phyloP scores from a whole-genome alignment of 805 yeast genomes.

The Saccharomycopsis sp. region DNA sequence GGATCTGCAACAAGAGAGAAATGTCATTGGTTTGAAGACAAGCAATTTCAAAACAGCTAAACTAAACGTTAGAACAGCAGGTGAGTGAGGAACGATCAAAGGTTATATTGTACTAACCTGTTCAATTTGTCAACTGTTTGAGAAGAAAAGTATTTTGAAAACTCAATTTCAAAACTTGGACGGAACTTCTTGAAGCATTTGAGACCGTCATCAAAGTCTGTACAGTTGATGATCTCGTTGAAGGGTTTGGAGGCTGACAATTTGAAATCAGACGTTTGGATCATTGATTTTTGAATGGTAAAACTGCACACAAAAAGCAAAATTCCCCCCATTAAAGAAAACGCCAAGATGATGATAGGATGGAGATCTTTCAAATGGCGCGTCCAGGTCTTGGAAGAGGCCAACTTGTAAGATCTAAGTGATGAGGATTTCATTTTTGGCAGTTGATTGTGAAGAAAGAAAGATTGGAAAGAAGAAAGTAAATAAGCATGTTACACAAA shows the following conservation, averaged over 20 bases:
- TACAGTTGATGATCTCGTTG: constrained; percentile 8
- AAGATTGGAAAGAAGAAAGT: not conserved
- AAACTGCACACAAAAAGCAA: constrained; percentile 4
- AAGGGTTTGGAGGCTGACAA: constrained; percentile 3
- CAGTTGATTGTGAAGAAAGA: not conserved
- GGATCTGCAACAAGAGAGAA: constrained; percentile 10
- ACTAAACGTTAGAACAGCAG: not conserved
- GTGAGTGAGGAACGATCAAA: not conserved
- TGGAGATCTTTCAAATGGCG: too few species aligned
- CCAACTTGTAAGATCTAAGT: not conserved
- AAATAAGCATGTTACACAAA: too few species aligned
- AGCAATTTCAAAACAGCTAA: constrained; percentile 7
- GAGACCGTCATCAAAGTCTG: constrained; percentile 10
- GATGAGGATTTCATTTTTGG: not conserved
- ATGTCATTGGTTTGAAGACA: constrained; percentile 8
- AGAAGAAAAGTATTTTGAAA: not conserved
- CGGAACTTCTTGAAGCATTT: constrained; percentile 9
- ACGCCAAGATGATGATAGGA: not conserved
- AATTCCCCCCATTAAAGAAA: constrained; percentile 1
- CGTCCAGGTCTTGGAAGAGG: too few species aligned
- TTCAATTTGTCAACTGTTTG: not conserved
- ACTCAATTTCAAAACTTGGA: constrained; percentile 1
- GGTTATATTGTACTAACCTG: not conserved
- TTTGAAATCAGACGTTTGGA: not conserved
- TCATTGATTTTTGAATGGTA: not conserved